Percentiles rank a stretch among this genome's conserved stretches.
Conservation (phyloP, 345 rosid genomes). For the Angophora floribunda region DNA sequence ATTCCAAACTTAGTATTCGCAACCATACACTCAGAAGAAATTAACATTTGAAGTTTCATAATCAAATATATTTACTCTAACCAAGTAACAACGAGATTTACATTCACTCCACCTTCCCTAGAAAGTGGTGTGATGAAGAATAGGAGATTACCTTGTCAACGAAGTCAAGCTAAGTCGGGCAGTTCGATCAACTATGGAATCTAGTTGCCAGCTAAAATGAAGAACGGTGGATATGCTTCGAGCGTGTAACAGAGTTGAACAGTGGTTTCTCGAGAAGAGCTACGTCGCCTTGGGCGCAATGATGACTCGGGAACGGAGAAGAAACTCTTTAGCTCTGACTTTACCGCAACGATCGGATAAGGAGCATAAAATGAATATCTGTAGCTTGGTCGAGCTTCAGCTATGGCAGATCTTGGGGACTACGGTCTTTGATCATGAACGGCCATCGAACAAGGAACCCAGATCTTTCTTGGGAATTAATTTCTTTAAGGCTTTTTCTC, state of each 20-base stretch:
- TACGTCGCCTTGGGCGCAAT: neutral
- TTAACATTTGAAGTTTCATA: neutral
- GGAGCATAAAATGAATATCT: neutral
- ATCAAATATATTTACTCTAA: too few relatives aligned
- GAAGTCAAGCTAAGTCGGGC: neutral
- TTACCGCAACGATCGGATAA: neutral
- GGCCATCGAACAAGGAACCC: neutral
- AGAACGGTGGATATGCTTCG: neutral
- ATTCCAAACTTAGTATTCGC: neutral
- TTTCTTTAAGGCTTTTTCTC: neutral
- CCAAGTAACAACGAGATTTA: neutral
- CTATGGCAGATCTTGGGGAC: neutral
- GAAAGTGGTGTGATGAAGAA: too few relatives aligned
- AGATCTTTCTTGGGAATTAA: neutral
- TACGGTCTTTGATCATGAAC: neutral
- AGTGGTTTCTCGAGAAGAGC: neutral
- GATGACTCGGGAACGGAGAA: neutral
- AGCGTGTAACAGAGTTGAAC: neutral
- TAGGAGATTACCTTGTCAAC: neutral
- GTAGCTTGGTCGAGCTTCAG: neutral
- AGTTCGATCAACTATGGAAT: neutral
- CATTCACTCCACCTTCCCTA: neutral
- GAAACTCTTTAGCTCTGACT: neutral
- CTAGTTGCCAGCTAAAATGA: neutral
- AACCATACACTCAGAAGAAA: neutral